Evolutionary conservation across 768 basidiomycete genomes (phyloP).

Genomic region (Russula dissimulans): DNA sequence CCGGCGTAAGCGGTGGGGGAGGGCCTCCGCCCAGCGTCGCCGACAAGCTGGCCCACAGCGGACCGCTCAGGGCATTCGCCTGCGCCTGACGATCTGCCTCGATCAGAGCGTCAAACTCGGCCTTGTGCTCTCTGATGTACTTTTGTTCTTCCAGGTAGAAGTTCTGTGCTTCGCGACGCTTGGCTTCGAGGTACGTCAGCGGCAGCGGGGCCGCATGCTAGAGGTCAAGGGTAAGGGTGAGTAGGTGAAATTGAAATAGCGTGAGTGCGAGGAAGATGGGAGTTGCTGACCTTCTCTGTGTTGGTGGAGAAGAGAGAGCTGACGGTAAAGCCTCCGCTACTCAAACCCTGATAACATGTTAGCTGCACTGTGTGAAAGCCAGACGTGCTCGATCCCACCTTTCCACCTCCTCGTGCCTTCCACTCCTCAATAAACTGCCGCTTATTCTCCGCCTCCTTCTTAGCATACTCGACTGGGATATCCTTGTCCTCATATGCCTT

Average conservation of each 20-base stretch:
- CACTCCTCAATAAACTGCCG: constrained; percentile 71
- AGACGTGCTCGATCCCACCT: background rate
- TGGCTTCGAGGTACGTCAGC: constrained; percentile 44
- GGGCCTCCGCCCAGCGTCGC: constrained; percentile 14
- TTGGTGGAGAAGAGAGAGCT: constrained; percentile 35
- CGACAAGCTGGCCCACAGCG: constrained; percentile 23
- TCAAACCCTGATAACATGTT: constrained; percentile 25
- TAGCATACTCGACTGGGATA: constrained; percentile 81
- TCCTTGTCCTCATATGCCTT: constrained; percentile 81
- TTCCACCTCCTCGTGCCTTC: constrained; percentile 36
- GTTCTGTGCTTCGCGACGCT: constrained; percentile 41
- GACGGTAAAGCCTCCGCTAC: constrained; percentile 35
- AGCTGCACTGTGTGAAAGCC: constrained; percentile 10
- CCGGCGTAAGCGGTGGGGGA: constrained; percentile 3
- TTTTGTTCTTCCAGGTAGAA: constrained; percentile 45
- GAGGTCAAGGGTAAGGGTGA: background rate
- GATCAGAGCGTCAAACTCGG: constrained; percentile 39
- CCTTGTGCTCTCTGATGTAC: constrained; percentile 43
- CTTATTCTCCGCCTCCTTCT: constrained; percentile 79
- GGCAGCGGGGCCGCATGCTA: constrained; percentile 29
- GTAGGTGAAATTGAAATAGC: background rate
- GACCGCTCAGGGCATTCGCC: constrained; percentile 39
- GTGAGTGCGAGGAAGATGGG: background rate
- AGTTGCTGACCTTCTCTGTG: constrained; percentile 24
- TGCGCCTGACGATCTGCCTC: constrained; percentile 44